A percentile compares a stretch with the other conserved stretches of the same genome.
These are phyloP conservation scores for Dispira parvispora DNA, from an alignment of 192 early-diverging fungal species.

Conservation along the genomic window DNA sequence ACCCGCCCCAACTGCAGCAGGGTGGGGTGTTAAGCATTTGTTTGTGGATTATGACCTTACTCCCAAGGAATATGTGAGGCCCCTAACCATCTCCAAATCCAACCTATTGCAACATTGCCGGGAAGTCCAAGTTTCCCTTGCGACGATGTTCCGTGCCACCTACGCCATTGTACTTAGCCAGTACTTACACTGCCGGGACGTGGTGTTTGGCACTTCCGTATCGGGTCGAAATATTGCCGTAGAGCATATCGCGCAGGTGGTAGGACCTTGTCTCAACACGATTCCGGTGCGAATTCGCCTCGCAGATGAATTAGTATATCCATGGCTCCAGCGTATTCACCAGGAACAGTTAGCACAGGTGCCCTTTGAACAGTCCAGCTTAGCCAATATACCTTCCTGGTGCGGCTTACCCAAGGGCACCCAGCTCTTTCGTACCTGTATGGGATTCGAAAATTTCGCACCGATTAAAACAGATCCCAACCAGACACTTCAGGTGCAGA, in stretches of 20 bases:
- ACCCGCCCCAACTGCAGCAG: background rate
- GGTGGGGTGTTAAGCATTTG: too few species aligned
- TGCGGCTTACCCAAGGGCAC: background rate
- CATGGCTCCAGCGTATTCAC: background rate
- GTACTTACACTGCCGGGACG: background rate
- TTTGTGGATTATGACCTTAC: too few species aligned
- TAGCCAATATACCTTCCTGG: background rate
- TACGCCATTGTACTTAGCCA: conserved; percentile 2
- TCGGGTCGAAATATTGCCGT: conserved; percentile 7
- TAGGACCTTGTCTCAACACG: conserved; percentile 8
- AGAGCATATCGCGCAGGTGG: background rate
- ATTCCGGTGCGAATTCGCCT: background rate
- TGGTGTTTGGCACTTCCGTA: background rate
- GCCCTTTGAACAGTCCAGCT: background rate
- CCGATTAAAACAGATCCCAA: background rate
- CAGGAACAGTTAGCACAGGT: background rate
- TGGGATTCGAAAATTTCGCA: background rate
- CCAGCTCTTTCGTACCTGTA: background rate
- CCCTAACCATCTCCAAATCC: background rate
- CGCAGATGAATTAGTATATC: background rate
- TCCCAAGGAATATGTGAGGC: background rate
- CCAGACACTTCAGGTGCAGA: background rate
- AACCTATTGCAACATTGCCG: background rate
- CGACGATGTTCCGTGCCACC: background rate
- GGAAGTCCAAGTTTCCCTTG: background rate